Conservation (phyloP, 208 protist species). For the Dictyostelium gargantuum region DNA sequence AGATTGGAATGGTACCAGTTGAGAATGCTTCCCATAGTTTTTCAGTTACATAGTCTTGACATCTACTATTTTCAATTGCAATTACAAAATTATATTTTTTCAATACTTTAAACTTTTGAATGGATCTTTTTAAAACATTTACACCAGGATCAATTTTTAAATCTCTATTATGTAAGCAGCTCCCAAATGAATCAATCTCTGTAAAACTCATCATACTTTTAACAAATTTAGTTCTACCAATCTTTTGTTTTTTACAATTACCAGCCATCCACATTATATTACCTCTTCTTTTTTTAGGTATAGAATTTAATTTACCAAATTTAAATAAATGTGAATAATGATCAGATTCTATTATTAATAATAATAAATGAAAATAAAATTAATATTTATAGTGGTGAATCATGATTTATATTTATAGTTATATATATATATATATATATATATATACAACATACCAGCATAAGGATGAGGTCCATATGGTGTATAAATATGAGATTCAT, state of each 20-base stretch:
- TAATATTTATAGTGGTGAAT: too few relatives aligned
- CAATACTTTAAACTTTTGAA: background rate
- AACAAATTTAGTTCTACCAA: background rate
- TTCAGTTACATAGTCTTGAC: slow-evolving; percentile 49
- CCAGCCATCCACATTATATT: background rate
- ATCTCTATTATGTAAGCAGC: slow-evolving; percentile 21
- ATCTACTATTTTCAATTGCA: slow-evolving; percentile 17
- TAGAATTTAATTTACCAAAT: background rate
- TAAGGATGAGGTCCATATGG: background rate
- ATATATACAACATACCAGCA: too few relatives aligned
- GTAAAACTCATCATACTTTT: background rate
- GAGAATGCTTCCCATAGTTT: slow-evolving; percentile 19
- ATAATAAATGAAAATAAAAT: too few relatives aligned
- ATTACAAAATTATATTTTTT: background rate
- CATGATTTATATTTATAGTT: too few relatives aligned
- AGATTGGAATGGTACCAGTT: background rate
- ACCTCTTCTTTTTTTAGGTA: background rate
- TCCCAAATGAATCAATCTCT: background rate
- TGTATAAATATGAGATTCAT: background rate
- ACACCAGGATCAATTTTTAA: background rate
- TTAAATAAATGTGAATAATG: background rate
- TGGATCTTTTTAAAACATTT: background rate
- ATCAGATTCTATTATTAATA: too few relatives aligned
- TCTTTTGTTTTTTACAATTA: background rate
- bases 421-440: too few relatives aligned